Base-by-base conservation (phyloP, 2,329 filamentous ascomycete species). In the Lithohypha guttulata region DNA sequence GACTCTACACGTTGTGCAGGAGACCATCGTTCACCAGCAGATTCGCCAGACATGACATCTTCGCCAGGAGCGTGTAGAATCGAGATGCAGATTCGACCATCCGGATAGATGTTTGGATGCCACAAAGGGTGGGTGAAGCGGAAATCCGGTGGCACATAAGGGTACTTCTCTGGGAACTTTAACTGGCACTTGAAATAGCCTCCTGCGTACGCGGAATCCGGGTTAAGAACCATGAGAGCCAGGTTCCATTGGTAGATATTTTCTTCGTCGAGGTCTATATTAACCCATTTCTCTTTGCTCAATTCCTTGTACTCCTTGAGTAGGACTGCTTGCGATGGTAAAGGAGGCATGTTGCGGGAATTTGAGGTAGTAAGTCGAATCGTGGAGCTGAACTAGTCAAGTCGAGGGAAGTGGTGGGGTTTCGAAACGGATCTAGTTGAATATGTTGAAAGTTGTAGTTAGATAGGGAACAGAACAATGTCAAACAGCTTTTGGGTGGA, bases 1-100 rank as follows among this genome's bases (percentile, higher is more conserved):
- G 86, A 93, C 64, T 96, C 91, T 33, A 93, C 89, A 14, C 87
- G 83, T 60, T 96, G 89, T 3, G 91, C 78, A 1, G 91, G 87
- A 4, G 84, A 86, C 89, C 89, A 98, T 42, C 89, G 82, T 64
- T 96, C 91, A 42, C 80, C 81, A 5, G 91, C 89, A 26, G 74
- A 64, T 62, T 96, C 89, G 45, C 91, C 91, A 0, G 87, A 94
- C 69, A 87, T 89, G 51, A 82, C 76, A 56, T 96, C 89, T 45
- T 95, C 85, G 49, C 91, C 91, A 0, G 91, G 86, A 13, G 77
- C 74, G 61, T 98, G 89, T 8, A 98, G 77, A 54, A 98, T 98
- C 31, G 87, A 95, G 58, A 98, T 96, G 68, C 91, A 96, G 30
- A 96, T 73, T 50, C 80, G 80, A 53, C 89, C 89, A 59, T 95